Base-by-base conservation (phyloP, 2,329 filamentous ascomycete genomes). In the Xylaria sp. region DNA sequence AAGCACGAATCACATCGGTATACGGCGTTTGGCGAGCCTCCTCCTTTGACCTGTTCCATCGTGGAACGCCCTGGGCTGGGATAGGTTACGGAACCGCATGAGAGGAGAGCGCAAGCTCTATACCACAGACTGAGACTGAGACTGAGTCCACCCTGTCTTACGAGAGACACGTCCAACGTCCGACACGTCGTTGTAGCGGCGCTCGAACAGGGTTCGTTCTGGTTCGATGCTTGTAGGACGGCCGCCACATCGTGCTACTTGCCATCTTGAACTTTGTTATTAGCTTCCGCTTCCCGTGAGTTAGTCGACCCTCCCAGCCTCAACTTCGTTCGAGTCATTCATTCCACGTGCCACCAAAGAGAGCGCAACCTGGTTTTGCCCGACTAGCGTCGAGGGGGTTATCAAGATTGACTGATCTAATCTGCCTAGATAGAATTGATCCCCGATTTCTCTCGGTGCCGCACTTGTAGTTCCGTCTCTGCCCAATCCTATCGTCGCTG, bases 111-210 rank as follows among this genome's bases (percentile, higher is more conserved):
- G 53, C 51, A 43, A 51, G 49, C 11, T 47, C 40, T 44, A 44
- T 61, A 49, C 51, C 21, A 33, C 41, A 37, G 37, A 54, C 54
- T 51, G 54, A 62, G 54, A 64, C 54, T 21, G 27, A 47, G n/a
- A n/a, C n/a, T n/a, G n/a, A 47, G 29, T 44, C 35, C 54, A 35
- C 48, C 19, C 53, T 67, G 62, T 65, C 59, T 67, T 43, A 65
- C 58, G 49, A 55, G 29, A 29, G 21, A 43, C n/a, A 54, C 52
- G n/a, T 37, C 54, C 38, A 21, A 60, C 58, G 19, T 17, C 35
- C 38, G 44, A 52, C 27, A 29, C 46, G 23, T 29, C 53, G 52
- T 52, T 35, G 23, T 41, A 35, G 11, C 51, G 8, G 41, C n/a
- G 46, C 27, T 27, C 48, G 33, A 33, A 37, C 46, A 23, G 13